Evolutionary conservation across 2,329 filamentous ascomycete species (phyloP).

Genomic region (Aspergillus pseudonomiae): DNA sequence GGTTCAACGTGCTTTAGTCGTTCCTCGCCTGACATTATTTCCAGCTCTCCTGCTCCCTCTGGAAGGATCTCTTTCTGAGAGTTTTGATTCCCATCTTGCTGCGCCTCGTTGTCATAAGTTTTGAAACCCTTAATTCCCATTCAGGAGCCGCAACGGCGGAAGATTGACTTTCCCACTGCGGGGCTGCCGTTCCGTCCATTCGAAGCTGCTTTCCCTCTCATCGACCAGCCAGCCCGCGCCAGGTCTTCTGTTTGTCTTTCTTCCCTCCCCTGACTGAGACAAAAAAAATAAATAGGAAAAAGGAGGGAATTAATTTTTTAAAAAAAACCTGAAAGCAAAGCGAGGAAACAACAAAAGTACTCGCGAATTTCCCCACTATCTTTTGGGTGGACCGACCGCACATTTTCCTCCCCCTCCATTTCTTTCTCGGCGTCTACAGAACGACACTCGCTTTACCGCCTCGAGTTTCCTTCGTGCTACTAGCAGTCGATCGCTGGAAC

Average conservation of each 20-base stretch:
- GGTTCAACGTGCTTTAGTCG: not conserved
- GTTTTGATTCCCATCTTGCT: constrained; percentile 10
- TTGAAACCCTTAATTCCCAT: not conserved
- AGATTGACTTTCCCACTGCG: constrained; percentile 18
- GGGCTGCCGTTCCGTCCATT: constrained; percentile 17
- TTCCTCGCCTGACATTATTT: constrained; percentile 15
- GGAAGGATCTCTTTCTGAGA: not conserved
- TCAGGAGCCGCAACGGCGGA: constrained; percentile 11
- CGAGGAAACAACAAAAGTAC: not conserved
- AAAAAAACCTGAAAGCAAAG: not conserved
- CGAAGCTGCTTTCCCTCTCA: constrained; percentile 8
- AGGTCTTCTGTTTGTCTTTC: constrained; percentile 7
- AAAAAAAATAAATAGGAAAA: not conserved
- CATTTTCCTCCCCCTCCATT: constrained; percentile 5
- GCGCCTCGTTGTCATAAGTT: not conserved
- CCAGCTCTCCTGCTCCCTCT: not conserved
- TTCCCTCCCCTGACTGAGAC: not conserved
- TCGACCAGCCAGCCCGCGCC: constrained; percentile 8
- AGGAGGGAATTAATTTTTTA: not conserved
- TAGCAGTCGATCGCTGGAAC: constrained; percentile 14
- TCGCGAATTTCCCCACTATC: constrained; percentile 2
- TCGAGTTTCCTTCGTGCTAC: not conserved
- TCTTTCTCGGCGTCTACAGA: constrained; percentile 6
- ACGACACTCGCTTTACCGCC: constrained; percentile 8
- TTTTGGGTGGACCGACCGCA: constrained; percentile 1